These are phyloP conservation scores for Taiozyma sp. DNA, from an alignment of 1,139 yeast species.

Conservation along the genomic window DNA sequence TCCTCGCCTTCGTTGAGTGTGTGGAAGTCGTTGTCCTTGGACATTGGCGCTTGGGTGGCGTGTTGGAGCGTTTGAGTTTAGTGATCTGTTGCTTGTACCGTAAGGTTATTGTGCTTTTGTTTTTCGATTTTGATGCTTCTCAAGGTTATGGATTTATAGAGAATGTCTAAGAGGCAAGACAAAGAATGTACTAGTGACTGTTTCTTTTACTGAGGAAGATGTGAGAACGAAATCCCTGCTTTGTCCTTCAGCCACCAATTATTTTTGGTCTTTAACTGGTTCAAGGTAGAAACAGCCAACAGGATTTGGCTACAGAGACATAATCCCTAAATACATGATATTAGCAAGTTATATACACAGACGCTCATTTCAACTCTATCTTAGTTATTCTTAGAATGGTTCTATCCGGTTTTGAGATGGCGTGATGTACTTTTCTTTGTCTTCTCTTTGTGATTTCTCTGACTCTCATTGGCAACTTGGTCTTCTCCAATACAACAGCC, in stretches of 20 bases:
- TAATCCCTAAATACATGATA: constrained; percentile 2
- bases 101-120: too few species aligned
- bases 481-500: constrained; percentile 82
- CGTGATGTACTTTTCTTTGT: constrained; percentile 78
- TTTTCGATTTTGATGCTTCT: not conserved
- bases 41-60: not conserved
- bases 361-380: constrained; percentile 43
- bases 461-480: constrained; percentile 73
- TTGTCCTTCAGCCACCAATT: not conserved
- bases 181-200: too few species aligned
- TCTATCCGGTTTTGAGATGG: constrained; percentile 71
- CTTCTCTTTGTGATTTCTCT: constrained; percentile 71
- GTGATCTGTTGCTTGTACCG: not conserved
- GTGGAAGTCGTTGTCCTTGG: not conserved
- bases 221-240: not conserved
- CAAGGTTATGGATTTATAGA: not conserved
- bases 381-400: constrained; percentile 71
- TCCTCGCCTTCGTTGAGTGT: not conserved
- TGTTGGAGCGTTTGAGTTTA: not conserved
- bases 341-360: not conserved
- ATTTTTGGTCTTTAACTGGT: not conserved
- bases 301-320: not conserved
- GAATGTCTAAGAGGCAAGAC: too few species aligned
- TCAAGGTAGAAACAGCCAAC: not conserved
- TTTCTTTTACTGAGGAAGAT: too few species aligned